Base-by-base conservation (phyloP, 2,329 filamentous ascomycete genomes). In the Penicillium sp. region DNA sequence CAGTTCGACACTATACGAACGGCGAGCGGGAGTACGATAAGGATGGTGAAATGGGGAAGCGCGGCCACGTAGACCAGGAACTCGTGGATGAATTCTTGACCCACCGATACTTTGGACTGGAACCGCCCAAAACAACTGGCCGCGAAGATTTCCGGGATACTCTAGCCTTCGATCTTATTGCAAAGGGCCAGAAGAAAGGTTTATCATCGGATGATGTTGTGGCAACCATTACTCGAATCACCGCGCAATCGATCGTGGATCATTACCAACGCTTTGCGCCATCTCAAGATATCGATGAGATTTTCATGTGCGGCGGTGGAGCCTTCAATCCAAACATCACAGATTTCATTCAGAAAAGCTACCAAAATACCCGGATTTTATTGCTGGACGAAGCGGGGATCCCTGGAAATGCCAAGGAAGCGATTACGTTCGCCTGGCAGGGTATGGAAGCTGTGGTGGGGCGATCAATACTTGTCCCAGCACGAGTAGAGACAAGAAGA, bases 291-390 rank as follows among this genome's bases (percentile, higher is more conserved):
- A 76, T 85, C 53, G 78, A 75, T 4, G 84, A 87, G 71, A 77
- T 87, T 37, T 87, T 83, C 74, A 82, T 87, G 79, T 86, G 83
- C 66, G 84, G 84, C 11, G 82, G 82, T 5, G 83, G 83, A 19
- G 83, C 83, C 0, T 77, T 79, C 58, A 86, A 87, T 63, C 80
- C 81, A 1, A 86, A 85, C 61, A 86, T 87, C 61, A 76, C 76
- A 3, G 66, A 77, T 7, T 83, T 79, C 65, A 79, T 87, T 59
- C 79, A 83, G 66, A 64, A 68, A 53, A 70, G 76, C 58, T 82
- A 79, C 62, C 83, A 79, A 14, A 72, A 76, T 37, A 78, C 79
- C 2, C 76, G 73, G 37, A 82, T 87, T 45, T 71, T 78, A 52
- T 82, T 83, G 77, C 73, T 87, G 7, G 82, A 86, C 60, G 82